Conservation (phyloP, 2,329 filamentous ascomycete genomes). For the Fusarium sp. region DNA sequence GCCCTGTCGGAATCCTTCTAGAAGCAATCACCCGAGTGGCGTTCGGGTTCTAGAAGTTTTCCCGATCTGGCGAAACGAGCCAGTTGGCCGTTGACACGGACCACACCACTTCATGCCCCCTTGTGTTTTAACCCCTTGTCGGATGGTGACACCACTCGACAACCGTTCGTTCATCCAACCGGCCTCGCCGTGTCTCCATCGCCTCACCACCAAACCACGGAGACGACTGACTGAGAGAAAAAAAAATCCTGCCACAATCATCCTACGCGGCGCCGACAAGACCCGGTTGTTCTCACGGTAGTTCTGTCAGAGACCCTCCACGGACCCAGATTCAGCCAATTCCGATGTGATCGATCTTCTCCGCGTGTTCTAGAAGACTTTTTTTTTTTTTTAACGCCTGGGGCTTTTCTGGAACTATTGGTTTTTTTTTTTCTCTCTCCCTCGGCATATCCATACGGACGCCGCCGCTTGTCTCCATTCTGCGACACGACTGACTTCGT, state of each 20-base stretch:
- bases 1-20: constrained; percentile 32
- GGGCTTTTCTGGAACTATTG: constrained; percentile 29
- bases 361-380: constrained; percentile 30
- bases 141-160: constrained; percentile 35
- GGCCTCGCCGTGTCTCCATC: constrained; percentile 47
- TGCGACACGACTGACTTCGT: constrained; percentile 20
- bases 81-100: constrained; percentile 20
- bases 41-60: constrained; percentile 43
- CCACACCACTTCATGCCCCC: constrained; percentile 26
- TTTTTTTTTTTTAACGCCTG: constrained; percentile 29
- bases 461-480: constrained; percentile 19
- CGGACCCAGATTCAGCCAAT: constrained; percentile 21
- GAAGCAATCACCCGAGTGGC: constrained; percentile 31
- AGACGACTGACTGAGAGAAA: constrained; percentile 1
- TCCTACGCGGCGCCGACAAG: constrained; percentile 20
- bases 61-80: constrained; percentile 22
- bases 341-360: constrained; percentile 19
- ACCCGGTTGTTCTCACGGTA: constrained; percentile 16
- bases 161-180: constrained; percentile 30
- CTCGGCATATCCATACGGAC: constrained; percentile 18
- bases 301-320: constrained; percentile 1
- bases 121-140: constrained; percentile 4
- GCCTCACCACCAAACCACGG: constrained; percentile 31
- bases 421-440: constrained; percentile 13
- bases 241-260: constrained; percentile 29